Evolutionary conservation across 1,284 basidiomycete genomes (phyloP).

Genomic region (Boletellus sp.): DNA sequence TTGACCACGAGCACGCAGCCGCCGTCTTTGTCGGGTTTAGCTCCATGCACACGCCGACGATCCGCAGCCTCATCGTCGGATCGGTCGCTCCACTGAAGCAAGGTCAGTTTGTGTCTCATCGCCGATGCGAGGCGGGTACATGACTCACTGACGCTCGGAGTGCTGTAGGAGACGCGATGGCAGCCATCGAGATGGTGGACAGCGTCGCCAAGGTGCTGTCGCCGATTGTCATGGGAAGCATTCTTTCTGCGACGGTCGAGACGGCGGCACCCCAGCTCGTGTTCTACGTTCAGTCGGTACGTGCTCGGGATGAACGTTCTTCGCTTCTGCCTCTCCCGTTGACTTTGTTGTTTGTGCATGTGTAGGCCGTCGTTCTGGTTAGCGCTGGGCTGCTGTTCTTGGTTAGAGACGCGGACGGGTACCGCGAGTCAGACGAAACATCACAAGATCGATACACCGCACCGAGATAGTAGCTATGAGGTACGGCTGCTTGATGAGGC

Average conservation of each 20-base stretch:
- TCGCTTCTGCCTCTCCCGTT: background rate
- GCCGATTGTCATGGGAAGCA: conserved; percentile 24
- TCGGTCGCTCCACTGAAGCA: conserved; percentile 34
- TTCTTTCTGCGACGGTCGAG: conserved; percentile 19
- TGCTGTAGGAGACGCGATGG: conserved; percentile 30
- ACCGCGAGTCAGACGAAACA: background rate
- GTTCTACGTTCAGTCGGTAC: conserved; percentile 23
- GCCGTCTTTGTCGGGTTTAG: conserved; percentile 22
- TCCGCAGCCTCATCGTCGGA: conserved; percentile 29
- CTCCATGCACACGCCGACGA: conserved; percentile 19
- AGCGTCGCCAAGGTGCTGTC: conserved; percentile 28
- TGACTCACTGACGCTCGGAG: background rate
- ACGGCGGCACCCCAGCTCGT: conserved; percentile 12
- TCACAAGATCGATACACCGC: background rate
- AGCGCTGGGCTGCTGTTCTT: conserved; percentile 11
- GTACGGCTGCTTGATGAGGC: no score
- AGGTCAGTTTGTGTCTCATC: conserved; percentile 16
- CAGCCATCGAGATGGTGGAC: conserved; percentile 31
- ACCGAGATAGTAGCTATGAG: no score
- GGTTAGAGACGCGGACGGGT: conserved; percentile 13
- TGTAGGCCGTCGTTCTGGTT: conserved; percentile 7
- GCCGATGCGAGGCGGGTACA: background rate
- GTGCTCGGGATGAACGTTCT: background rate
- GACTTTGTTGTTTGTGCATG: background rate
- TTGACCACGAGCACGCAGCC: conserved; percentile 8